Conservation (phyloP, 176 grass and related monocot species). For the Bromus sterilis region DNA sequence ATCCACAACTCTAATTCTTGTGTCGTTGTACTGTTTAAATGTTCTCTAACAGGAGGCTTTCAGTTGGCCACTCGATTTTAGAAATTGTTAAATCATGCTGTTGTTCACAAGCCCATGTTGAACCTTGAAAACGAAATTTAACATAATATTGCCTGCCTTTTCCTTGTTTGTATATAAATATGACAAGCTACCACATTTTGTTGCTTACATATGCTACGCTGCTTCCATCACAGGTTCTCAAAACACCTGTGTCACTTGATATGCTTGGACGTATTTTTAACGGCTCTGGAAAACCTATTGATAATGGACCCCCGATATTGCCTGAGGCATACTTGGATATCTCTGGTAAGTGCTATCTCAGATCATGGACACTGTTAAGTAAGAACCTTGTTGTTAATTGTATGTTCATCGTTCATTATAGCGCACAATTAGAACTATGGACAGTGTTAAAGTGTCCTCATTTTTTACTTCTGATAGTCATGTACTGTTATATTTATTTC, state of each 20-base stretch:
- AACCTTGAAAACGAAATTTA: neutral
- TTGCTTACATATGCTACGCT: neutral
- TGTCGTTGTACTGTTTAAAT: neutral
- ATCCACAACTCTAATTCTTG: neutral
- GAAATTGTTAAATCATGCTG: neutral
- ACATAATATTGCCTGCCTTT: neutral
- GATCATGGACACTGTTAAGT: neutral
- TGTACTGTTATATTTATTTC: slow-evolving; percentile 15
- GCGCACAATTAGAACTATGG: neutral
- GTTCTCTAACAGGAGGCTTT: neutral
- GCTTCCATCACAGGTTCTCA: slow-evolving; percentile 61
- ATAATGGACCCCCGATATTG: slow-evolving; percentile 93
- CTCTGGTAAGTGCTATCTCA: slow-evolving; percentile 61
- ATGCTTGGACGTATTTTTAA: slow-evolving; percentile 99
- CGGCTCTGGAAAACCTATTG: slow-evolving; percentile 99
- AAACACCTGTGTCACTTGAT: slow-evolving; percentile 96
- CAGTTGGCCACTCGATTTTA: neutral
- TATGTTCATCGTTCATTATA: neutral
- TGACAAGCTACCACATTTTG: neutral
- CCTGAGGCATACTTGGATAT: slow-evolving; percentile 98
- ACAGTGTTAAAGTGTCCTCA: neutral
- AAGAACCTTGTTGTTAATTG: neutral
- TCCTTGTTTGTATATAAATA: neutral
- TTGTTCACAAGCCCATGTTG: no score
- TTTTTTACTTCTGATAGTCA: slow-evolving; percentile 1